These are phyloP conservation scores for Fusarium guadeloupense DNA, from an alignment of 2,329 filamentous ascomycete species.

Conservation along the genomic window DNA sequence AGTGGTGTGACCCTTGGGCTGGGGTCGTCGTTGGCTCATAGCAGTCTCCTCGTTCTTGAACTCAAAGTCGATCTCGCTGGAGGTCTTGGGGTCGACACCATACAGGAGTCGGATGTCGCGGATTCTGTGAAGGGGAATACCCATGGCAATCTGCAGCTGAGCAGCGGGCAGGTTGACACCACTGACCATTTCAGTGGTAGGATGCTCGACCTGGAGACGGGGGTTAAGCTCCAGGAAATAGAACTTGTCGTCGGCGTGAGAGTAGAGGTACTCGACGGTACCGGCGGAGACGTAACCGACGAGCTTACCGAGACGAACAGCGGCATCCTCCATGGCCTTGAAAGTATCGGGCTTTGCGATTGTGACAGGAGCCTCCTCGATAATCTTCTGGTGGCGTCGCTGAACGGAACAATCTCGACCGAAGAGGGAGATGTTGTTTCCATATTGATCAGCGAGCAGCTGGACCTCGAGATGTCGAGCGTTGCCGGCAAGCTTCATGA, in stretches of 20 bases:
- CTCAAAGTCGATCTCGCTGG: constrained; percentile 93
- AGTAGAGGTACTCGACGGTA: constrained; percentile 99
- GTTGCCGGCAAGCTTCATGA: constrained; percentile 99
- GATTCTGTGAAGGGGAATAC: constrained; percentile 93
- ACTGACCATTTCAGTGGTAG: constrained; percentile 98
- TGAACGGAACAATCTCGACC: constrained; percentile 99
- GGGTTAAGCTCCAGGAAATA: constrained; percentile 99
- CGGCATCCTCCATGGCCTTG: constrained; percentile 95
- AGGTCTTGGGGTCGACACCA: constrained; percentile 88
- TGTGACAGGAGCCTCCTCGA: constrained; percentile 97
- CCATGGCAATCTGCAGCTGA: constrained; percentile 99
- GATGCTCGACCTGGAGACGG: constrained; percentile 99
- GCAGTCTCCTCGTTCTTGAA: constrained; percentile 88
- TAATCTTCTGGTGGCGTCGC: constrained; percentile 98
- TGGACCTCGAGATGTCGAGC: constrained; percentile 97
- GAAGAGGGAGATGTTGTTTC: constrained; percentile 99
- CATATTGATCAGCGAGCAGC: constrained; percentile 96
- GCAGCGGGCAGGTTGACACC: constrained; percentile 97
- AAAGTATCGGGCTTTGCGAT: constrained; percentile 91
- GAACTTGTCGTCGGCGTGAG: constrained; percentile 96
- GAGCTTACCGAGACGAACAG: constrained; percentile 89
- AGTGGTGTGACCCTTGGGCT: constrained; percentile 95
- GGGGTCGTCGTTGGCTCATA: constrained; percentile 86
- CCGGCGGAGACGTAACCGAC: constrained; percentile 98
- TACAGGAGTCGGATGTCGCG: constrained; percentile 96